Evolutionary conservation across 805 yeast genomes (phyloP).

Genomic region (Candida yuanshanica): DNA sequence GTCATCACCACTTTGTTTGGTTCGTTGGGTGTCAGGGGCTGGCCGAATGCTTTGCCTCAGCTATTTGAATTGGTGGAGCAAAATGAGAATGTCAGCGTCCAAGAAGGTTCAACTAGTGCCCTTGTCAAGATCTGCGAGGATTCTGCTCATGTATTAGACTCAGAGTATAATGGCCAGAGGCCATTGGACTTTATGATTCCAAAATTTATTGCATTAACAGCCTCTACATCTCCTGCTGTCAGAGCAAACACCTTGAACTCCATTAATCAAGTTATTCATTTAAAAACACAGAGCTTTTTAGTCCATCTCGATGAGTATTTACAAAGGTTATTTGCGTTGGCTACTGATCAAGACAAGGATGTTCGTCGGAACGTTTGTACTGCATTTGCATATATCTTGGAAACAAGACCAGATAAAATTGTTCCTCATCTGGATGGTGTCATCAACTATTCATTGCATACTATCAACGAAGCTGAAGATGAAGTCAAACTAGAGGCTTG

Average conservation of each 20-base stretch:
- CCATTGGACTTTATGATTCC: conserved; percentile 69
- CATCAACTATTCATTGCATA: conserved; percentile 73
- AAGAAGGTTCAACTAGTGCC: conserved; percentile 75
- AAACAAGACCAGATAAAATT: conserved; percentile 74
- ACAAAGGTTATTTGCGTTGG: conserved; percentile 59
- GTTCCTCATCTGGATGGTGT: conserved; percentile 83
- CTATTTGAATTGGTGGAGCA: conserved; percentile 55
- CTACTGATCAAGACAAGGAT: conserved; percentile 50
- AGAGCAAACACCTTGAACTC: conserved; percentile 64
- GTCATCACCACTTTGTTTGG: conserved; percentile 80
- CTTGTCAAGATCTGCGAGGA: conserved; percentile 90
- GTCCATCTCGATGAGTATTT: conserved; percentile 64
- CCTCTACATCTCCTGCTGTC: conserved; percentile 39
- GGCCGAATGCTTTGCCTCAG: conserved; percentile 74
- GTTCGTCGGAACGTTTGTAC: conserved; percentile 74
- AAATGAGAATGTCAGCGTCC: conserved; percentile 31
- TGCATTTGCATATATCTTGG: conserved; percentile 66
- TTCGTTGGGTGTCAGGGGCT: conserved; percentile 55
- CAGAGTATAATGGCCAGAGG: conserved; percentile 55
- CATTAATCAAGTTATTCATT: conserved; percentile 67
- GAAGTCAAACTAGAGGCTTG: conserved; percentile 88
- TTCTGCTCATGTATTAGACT: conserved; percentile 57
- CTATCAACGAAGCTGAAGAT: conserved; percentile 59
- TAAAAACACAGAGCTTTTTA: conserved; percentile 60
- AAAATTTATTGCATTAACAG: conserved; percentile 49